Percentiles rank a stretch among this genome's conserved stretches.
Evolutionary conservation across 2,329 filamentous ascomycete species (phyloP).

Genomic region (Macroventuria anomochaeta): DNA sequence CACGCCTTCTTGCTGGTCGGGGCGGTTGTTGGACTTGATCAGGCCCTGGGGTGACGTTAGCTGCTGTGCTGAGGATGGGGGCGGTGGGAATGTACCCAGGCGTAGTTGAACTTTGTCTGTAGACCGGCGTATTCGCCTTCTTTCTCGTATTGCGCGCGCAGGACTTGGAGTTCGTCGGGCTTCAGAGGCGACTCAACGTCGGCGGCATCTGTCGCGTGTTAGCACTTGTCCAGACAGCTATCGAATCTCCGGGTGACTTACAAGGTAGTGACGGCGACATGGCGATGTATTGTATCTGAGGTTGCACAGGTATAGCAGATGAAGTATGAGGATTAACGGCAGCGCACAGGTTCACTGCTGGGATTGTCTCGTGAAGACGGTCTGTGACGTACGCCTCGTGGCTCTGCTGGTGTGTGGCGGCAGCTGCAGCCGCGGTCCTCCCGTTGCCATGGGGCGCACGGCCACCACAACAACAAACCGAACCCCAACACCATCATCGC

Average conservation of each 20-base stretch:
- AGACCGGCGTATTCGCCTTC: conserved; percentile 96
- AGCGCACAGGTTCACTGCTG: conserved; percentile 4
- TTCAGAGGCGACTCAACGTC: conserved; percentile 97
- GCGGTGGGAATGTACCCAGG: conserved; percentile 72
- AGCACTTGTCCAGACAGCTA: neutral
- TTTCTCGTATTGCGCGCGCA: conserved; percentile 94
- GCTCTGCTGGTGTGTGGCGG: conserved; percentile 28
- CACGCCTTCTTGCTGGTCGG: conserved; percentile 93
- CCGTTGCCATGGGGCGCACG: conserved; percentile 46
- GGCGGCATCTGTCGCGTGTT: conserved; percentile 75
- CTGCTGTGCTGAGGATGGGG: neutral
- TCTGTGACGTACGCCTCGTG: conserved; percentile 46
- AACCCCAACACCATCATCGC: conserved; percentile 38
- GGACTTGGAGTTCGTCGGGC: conserved; percentile 87
- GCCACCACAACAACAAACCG: conserved; percentile 35
- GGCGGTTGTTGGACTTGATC: conserved; percentile 85
- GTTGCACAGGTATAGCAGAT: neutral
- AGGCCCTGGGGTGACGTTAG: conserved; percentile 68
- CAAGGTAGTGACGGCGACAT: conserved; percentile 49
- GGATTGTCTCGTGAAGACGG: conserved; percentile 30
- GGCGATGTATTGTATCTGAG: neutral
- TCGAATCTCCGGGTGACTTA: conserved; percentile 23
- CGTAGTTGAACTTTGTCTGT: conserved; percentile 99
- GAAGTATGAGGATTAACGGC: neutral
- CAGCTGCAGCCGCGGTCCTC: conserved; percentile 21